These are phyloP conservation scores for Phycomyces nitens DNA, from an alignment of 192 early-diverging fungal species.

Conservation along the genomic window DNA sequence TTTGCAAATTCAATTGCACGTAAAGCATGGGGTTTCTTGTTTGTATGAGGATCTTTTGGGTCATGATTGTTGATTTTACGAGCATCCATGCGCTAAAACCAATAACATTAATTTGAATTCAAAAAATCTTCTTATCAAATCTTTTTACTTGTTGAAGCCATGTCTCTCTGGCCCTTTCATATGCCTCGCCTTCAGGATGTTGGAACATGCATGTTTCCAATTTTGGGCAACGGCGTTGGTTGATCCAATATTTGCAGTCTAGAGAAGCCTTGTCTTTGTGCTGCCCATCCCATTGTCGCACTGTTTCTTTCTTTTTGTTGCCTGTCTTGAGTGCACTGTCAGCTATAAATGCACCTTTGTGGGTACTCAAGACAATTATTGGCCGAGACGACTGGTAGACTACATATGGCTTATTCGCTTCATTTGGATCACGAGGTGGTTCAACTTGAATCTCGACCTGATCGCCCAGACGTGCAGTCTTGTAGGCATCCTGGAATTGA, in stretches of 20 bases:
- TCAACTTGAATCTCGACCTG: conserved; percentile 20
- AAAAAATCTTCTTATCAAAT: background rate
- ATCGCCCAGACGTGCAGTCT: conserved; percentile 13
- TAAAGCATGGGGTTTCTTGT: conserved; percentile 47
- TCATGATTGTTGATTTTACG: conserved; percentile 38
- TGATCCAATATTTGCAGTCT: conserved; percentile 39
- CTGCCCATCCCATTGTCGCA: conserved; percentile 3
- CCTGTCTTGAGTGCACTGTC: background rate
- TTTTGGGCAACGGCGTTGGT: conserved; percentile 21
- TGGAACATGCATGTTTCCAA: conserved; percentile 25
- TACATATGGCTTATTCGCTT: conserved; percentile 2
- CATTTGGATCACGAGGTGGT: conserved; percentile 8
- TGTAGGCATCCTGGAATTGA: conserved; percentile 17
- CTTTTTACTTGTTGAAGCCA: conserved; percentile 39
- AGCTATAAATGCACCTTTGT: background rate
- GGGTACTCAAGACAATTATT: background rate
- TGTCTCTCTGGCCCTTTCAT: conserved; percentile 22
- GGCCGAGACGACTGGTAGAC: conserved; percentile 17
- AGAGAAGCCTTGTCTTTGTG: conserved; percentile 3
- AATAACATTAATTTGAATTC: conserved; percentile 15
- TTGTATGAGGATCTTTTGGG: conserved; percentile 40
- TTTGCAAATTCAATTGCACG: conserved; percentile 53
- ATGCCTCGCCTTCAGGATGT: conserved; percentile 30
- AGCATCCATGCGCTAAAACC: conserved; percentile 34
- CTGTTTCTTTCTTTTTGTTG: background rate